A percentile compares a stretch with the other conserved stretches of the same genome.
These are phyloP conservation scores for Monosporozyma aquatica DNA, from an alignment of 805 yeast genomes.

Conservation along the genomic window DNA sequence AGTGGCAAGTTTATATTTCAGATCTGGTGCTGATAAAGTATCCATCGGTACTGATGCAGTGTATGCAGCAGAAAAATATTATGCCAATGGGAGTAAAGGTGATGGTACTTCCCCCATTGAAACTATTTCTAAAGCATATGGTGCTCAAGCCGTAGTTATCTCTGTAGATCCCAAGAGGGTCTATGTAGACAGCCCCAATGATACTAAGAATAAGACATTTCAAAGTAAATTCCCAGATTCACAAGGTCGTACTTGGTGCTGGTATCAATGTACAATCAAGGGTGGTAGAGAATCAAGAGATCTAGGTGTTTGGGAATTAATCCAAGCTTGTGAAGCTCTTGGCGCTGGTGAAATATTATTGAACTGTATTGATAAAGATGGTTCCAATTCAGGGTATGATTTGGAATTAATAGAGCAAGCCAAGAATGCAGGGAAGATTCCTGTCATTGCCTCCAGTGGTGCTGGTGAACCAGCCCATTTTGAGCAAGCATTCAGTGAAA, in stretches of 20 bases:
- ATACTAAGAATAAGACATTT: conserved; percentile 54
- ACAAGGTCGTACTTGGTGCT: conserved; percentile 79
- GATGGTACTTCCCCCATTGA: conserved; percentile 85
- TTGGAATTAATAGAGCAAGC: conserved; percentile 74
- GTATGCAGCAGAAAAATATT: conserved; percentile 74
- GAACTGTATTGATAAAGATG: conserved; percentile 95
- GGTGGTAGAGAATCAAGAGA: conserved; percentile 93
- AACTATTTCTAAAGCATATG: conserved; percentile 84
- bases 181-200: conserved; percentile 52
- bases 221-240: conserved; percentile 66
- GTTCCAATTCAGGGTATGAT: conserved; percentile 90
- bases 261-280: conserved; percentile 92
- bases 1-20: conserved; percentile 85
- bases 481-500: conserved; percentile 71
- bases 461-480: conserved; percentile 94
- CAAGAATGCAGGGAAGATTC: conserved; percentile 68
- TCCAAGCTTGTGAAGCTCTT: conserved; percentile 76
- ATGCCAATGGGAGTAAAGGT: conserved; percentile 45
- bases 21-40: conserved; percentile 96
- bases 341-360: conserved; percentile 95
- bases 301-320: conserved; percentile 84
- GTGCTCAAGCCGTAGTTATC: conserved; percentile 94
- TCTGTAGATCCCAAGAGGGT: conserved; percentile 95
- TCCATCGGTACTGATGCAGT: conserved; percentile 98
- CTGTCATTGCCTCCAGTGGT: conserved; percentile 96